phyloP scores from a whole-genome alignment of 2,329 filamentous ascomycete species.

The Sporothrix globosa region DNA sequence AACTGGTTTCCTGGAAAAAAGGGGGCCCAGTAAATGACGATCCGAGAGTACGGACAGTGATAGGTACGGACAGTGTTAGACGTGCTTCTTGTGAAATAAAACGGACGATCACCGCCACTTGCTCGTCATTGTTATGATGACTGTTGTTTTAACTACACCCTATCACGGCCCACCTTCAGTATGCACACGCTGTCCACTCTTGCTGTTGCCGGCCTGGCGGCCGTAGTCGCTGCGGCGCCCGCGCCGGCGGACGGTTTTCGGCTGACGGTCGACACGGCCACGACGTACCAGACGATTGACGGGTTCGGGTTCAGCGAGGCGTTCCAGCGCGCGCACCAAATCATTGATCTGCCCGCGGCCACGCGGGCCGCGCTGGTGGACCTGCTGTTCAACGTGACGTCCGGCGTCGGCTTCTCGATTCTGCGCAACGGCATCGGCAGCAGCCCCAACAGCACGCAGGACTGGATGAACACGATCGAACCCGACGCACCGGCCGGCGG shows the following conservation, averaged over 20 bases:
- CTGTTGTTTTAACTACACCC: neutral
- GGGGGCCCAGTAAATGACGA: no score
- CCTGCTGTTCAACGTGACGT: constrained; percentile 46
- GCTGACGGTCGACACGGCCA: constrained; percentile 36
- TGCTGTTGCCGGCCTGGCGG: neutral
- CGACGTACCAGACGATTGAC: constrained; percentile 47
- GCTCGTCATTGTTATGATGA: neutral
- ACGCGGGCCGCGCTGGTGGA: constrained; percentile 45
- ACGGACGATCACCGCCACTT: neutral
- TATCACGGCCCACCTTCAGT: neutral
- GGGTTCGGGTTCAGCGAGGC: constrained; percentile 49
- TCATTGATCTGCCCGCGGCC: constrained; percentile 40
- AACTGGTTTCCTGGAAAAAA: no score
- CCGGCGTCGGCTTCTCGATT: constrained; percentile 45
- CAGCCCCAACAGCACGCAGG: constrained; percentile 43
- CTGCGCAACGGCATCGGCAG: constrained; percentile 50
- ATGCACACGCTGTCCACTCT: constrained; percentile 3
- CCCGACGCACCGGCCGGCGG: constrained; percentile 43
- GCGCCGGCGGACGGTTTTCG: neutral
- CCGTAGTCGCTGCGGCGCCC: neutral
- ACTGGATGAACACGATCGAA: constrained; percentile 45
- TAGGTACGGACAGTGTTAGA: no score
- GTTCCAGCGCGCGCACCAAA: constrained; percentile 47
- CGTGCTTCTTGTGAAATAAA: neutral
- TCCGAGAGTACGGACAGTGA: no score